A percentile compares a stretch with the other conserved stretches of the same genome.
Conservation (phyloP, 768 basidiomycete genomes). For the Lactarius vividus region DNA sequence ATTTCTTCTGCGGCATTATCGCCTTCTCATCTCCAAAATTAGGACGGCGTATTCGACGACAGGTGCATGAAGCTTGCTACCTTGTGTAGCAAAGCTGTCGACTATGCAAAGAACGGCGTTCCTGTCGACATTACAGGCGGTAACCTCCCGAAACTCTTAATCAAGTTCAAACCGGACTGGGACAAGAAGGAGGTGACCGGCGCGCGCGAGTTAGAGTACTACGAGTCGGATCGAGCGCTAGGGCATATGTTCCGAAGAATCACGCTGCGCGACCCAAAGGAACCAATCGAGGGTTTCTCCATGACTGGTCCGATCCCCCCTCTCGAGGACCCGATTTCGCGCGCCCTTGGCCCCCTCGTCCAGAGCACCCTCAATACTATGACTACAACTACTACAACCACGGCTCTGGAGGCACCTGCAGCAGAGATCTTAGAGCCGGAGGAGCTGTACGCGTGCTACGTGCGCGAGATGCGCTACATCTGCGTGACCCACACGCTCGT, state of each 20-base stretch:
- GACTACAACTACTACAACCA: too few species aligned
- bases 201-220: constrained; percentile 62
- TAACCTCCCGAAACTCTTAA: constrained; percentile 51
- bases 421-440: neutral
- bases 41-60: constrained; percentile 62
- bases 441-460: constrained; percentile 49
- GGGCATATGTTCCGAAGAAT: constrained; percentile 70
- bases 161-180: constrained; percentile 78
- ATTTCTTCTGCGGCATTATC: neutral
- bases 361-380: neutral
- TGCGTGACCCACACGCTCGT: constrained; percentile 65
- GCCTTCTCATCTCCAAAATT: constrained; percentile 3
- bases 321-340: constrained; percentile 14
- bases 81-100: constrained; percentile 67
- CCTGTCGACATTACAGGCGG: constrained; percentile 49
- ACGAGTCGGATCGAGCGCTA: constrained; percentile 65
- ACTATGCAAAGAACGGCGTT: constrained; percentile 76
- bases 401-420: too few species aligned
- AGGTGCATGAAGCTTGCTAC: constrained; percentile 57
- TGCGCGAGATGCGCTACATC: constrained; percentile 68
- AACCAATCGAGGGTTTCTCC: constrained; percentile 22
- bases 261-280: constrained; percentile 40
- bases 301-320: neutral
- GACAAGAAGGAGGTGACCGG: constrained; percentile 43
- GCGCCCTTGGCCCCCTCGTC: constrained; percentile 8